phyloP scores from a whole-genome alignment of 108 stramenopile genomes.

The Cyclostephanos invisitatus region DNA sequence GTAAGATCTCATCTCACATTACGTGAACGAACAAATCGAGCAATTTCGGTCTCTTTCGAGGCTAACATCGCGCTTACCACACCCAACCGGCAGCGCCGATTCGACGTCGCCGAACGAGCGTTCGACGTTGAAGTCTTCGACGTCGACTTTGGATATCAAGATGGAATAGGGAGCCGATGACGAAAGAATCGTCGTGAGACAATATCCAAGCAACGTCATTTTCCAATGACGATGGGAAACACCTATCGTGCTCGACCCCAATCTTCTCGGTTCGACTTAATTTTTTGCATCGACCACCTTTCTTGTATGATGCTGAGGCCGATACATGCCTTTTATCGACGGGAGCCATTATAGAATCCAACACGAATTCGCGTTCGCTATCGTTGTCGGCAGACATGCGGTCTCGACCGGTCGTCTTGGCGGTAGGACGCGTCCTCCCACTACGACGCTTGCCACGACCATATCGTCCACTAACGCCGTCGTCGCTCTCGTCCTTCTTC shows the following conservation, averaged over 20 bases:
- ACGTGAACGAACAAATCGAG: neutral
- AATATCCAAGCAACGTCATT: neutral
- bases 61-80: neutral
- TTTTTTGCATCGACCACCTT: neutral
- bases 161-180: neutral
- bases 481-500: neutral
- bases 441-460: neutral
- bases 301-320: neutral
- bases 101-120: neutral
- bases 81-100: neutral
- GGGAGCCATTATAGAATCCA: neutral
- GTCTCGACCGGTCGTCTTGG: neutral
- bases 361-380: neutral
- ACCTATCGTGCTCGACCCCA: neutral
- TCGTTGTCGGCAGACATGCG: neutral
- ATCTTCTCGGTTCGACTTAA: neutral
- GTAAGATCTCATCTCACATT: neutral
- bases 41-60: neutral
- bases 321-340: neutral
- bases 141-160: neutral
- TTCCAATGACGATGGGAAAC: neutral
- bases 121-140: neutral
- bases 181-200: neutral
- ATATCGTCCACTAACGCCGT: neutral
- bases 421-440: neutral